A percentile compares a stretch with the other conserved stretches of the same genome.
Evolutionary conservation across 305 asterid genomes (phyloP).

Genomic region (Plantago lanceolata): DNA sequence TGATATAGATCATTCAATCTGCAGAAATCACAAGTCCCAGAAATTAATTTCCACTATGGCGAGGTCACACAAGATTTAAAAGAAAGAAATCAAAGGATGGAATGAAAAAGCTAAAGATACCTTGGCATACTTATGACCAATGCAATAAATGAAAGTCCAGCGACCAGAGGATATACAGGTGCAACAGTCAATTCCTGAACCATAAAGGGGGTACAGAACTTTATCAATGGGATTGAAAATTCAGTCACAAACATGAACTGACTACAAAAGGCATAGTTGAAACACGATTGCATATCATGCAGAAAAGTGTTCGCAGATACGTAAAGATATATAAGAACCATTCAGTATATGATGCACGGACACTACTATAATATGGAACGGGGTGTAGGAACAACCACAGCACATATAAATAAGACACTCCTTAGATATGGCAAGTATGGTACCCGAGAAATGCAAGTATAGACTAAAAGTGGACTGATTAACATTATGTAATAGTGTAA

Average conservation of each 20-base stretch:
- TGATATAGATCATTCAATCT: constrained; percentile 77
- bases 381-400: too few species aligned
- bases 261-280: constrained; percentile 1
- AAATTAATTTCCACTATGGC: constrained; percentile 13
- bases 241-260: background rate
- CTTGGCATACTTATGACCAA: constrained; percentile 86
- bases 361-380: too few species aligned
- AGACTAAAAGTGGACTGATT: too few species aligned
- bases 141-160: constrained; percentile 64
- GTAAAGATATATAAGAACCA: background rate
- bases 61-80: background rate
- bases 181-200: constrained; percentile 83
- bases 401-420: too few species aligned
- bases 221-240: constrained; percentile 15
- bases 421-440: too few species aligned
- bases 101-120: constrained; percentile 31
- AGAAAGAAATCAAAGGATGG: background rate
- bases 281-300: background rate
- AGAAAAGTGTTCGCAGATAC: background rate
- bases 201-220: constrained; percentile 12
- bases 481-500: too few species aligned
- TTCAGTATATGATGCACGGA: background rate
- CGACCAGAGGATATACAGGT: constrained; percentile 78
- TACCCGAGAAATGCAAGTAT: too few species aligned
- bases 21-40: constrained; percentile 11